Base-by-base conservation (phyloP, 73 alveolate species). In the Stentor roeselii region DNA sequence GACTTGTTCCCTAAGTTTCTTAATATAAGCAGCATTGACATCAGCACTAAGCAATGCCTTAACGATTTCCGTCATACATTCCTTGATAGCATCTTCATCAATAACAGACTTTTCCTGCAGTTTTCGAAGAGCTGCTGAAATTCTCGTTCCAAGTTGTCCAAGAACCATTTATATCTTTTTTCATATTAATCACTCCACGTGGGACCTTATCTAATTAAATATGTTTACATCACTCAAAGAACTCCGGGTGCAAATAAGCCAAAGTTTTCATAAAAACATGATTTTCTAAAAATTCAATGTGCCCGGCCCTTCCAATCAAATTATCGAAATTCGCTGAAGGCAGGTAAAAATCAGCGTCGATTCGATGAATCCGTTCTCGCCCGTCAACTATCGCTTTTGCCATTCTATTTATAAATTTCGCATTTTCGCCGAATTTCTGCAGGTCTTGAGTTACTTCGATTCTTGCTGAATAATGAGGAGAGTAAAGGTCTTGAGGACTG, bases 291-390 rank as follows among this genome's bases (percentile, higher is more conserved):
- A 96, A 97, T 90, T 93, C 96, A 31, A 97, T 97, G 88, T 97
- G 99, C 21, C 99, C 99, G 3, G 99, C 93, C 83, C 99, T 90
- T 61, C 99, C 99, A 41, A 97, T 95, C 92, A 93, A 95, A 74
- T 96, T 87, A 85, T 97, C 99, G 2, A 97, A 82, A 83, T 93
- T 97, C 88, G 94, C 94, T 84, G 92, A 98, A 60, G 92, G 89
- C 39, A 96, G 92, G 77, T 88, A 93, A 83, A 96, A 97, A 90
- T 97, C 95, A 75, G 96, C 99, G 87, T 97, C 99, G 27, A 97
- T 84, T 89, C 99, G 86, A 88, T 92, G 93, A 35, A 97, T 85
- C 67, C 91, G 61, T 59, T 91, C 94, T 35, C 97, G 82, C 60
- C 89, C 87, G 58, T 90, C 85, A 61, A 97, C 85, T 21, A 97